Percentiles rank a stretch among this genome's conserved stretches.
Evolutionary conservation across 768 basidiomycete genomes (phyloP).

Genomic region (Lactarius akahatsu): DNA sequence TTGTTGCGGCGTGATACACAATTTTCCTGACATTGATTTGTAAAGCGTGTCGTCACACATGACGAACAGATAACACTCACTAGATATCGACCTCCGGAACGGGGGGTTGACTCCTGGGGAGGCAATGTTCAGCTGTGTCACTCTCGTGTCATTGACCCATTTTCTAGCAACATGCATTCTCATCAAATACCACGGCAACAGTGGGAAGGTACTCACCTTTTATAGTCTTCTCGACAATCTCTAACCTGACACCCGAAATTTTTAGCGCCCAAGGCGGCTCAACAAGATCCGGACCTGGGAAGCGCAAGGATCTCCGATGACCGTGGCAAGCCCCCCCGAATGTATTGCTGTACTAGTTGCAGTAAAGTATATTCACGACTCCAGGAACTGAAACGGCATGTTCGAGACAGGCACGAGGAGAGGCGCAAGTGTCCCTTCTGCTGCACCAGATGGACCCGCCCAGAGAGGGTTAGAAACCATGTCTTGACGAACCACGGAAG

Average conservation of each 20-base stretch:
- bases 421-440: constrained; percentile 11
- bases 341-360: not conserved
- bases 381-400: constrained; percentile 9
- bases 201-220: not conserved
- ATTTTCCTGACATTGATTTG: not conserved
- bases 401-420: not conserved
- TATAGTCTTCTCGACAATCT: not conserved
- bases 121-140: not conserved
- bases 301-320: not conserved
- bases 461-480: not conserved
- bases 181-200: not conserved
- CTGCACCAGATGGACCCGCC: constrained; percentile 1
- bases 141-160: not conserved
- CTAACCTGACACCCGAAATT: not conserved
- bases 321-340: not conserved
- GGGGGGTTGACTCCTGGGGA: not conserved
- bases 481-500: not conserved
- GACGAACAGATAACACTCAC: not conserved
- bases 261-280: not conserved
- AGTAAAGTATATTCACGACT: not conserved
- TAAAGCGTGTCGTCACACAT: not conserved
- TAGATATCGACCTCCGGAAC: not conserved
- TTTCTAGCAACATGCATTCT: not conserved
- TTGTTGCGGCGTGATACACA: not conserved
- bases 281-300: not conserved